A percentile compares a stretch with the other conserved stretches of the same genome.
Evolutionary conservation across 495 filamentous ascomycete genomes (phyloP).

Genomic region (Lasiosphaeria ovina): DNA sequence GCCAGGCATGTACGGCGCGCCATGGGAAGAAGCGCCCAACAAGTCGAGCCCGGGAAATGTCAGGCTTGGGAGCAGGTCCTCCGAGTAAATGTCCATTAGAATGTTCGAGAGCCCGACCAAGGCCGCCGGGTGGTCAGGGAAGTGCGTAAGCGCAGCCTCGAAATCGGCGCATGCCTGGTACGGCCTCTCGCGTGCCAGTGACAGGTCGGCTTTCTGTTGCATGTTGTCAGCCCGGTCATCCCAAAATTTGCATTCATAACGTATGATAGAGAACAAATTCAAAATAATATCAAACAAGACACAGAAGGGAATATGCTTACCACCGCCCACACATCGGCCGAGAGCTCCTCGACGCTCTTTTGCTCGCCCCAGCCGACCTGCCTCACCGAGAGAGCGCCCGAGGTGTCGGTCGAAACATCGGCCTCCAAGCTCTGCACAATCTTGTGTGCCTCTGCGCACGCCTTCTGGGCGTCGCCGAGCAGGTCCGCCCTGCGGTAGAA

Average conservation of each 20-base stretch:
- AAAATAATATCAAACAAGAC: background rate
- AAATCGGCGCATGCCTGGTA: slow-evolving; percentile 70
- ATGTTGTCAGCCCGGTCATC: no score
- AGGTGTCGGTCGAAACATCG: slow-evolving; percentile 52
- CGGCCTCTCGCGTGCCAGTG: slow-evolving; percentile 56
- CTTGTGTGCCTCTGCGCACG: slow-evolving; percentile 76
- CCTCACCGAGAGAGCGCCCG: slow-evolving; percentile 47
- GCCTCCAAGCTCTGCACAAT: slow-evolving; percentile 57
- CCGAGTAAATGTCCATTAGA: slow-evolving; percentile 79
- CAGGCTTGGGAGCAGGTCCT: slow-evolving; percentile 53
- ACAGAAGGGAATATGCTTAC: slow-evolving; percentile 33
- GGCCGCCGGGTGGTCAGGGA: slow-evolving; percentile 72
- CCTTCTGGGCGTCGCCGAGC: slow-evolving; percentile 71
- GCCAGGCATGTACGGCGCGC: background rate
- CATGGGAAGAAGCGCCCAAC: background rate
- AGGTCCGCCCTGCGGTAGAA: slow-evolving; percentile 82
- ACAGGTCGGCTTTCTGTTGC: slow-evolving; percentile 64
- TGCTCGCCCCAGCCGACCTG: slow-evolving; percentile 69
- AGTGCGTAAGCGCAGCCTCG: slow-evolving; percentile 73
- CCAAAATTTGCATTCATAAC: no score
- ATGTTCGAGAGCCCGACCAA: slow-evolving; percentile 81
- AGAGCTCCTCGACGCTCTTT: slow-evolving; percentile 74
- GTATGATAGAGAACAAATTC: no score
- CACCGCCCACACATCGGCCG: slow-evolving; percentile 76
- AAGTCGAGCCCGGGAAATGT: slow-evolving; percentile 37